phyloP scores from a whole-genome alignment of 768 basidiomycete genomes.

The Lentinula aciculospora region DNA sequence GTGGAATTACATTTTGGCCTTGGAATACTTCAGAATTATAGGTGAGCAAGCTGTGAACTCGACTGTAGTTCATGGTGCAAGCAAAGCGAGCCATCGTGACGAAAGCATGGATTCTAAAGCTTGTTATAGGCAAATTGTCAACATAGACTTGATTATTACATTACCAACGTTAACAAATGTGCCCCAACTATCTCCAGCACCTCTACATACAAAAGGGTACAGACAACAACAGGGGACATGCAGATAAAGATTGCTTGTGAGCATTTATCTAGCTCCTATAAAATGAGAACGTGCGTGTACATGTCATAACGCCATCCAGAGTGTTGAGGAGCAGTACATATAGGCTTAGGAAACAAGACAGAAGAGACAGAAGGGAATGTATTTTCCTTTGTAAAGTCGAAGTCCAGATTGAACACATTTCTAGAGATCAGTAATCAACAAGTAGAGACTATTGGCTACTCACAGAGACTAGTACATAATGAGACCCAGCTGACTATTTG shows the following conservation, averaged over 20 bases:
- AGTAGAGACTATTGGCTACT: background rate
- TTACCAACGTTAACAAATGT: background rate
- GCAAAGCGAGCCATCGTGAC: too few species aligned
- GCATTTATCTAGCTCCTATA: constrained; percentile 74
- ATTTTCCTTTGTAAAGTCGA: too few species aligned
- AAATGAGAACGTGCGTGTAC: constrained; percentile 93
- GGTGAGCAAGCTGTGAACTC: too few species aligned
- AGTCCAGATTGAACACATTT: background rate
- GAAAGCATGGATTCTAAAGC: too few species aligned
- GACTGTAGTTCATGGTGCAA: too few species aligned
- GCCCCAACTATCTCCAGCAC: background rate
- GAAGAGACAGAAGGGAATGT: background rate
- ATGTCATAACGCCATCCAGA: constrained; percentile 76
- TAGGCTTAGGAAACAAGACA: background rate
- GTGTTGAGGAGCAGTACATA: constrained; percentile 86
- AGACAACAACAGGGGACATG: background rate
- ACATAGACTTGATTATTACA: background rate
- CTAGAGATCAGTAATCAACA: background rate
- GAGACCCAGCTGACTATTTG: background rate
- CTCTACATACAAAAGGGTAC: background rate
- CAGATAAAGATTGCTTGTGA: background rate
- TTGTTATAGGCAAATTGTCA: too few species aligned
- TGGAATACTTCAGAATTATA: too few species aligned
- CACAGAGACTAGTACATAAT: background rate
- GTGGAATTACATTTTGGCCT: background rate